phyloP scores from a whole-genome alignment of 805 yeast genomes.

The Kodamaea restingae region DNA sequence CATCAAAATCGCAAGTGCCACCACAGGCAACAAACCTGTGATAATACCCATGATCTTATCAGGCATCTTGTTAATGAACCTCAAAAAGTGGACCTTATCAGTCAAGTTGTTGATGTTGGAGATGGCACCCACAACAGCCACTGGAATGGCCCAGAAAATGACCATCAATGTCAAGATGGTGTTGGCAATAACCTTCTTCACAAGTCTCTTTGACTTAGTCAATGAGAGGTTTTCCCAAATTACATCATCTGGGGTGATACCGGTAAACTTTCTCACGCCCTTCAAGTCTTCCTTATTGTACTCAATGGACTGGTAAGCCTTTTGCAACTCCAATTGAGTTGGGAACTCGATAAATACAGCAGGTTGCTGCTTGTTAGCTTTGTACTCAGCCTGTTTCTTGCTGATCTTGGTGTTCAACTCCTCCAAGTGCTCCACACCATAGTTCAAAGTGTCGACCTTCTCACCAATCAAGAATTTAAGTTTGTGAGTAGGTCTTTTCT shows the following conservation, averaged over 20 bases:
- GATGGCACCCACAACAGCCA: slow-evolving; percentile 29
- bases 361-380: slow-evolving; percentile 49
- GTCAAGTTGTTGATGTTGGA: slow-evolving; percentile 25
- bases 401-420: slow-evolving; percentile 66
- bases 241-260: slow-evolving; percentile 75
- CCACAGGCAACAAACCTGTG: slow-evolving; percentile 25
- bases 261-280: slow-evolving; percentile 49
- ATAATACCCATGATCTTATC: slow-evolving; percentile 21
- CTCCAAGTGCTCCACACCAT: slow-evolving; percentile 62
- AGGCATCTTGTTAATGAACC: slow-evolving; percentile 25
- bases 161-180: slow-evolving; percentile 63
- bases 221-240: slow-evolving; percentile 75
- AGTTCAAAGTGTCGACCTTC: slow-evolving; percentile 80
- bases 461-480: slow-evolving; percentile 68
- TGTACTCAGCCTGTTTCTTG: slow-evolving; percentile 51
- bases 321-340: slow-evolving; percentile 81
- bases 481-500: slow-evolving; percentile 75
- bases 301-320: slow-evolving; percentile 80
- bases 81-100: slow-evolving; percentile 21
- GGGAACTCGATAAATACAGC: slow-evolving; percentile 81
- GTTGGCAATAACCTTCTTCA: slow-evolving; percentile 56
- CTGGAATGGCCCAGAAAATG: slow-evolving; percentile 75
- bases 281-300: slow-evolving; percentile 44
- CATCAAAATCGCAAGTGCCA: slow-evolving; percentile 27
- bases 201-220: slow-evolving; percentile 51